Percentiles rank a stretch among this genome's conserved stretches.
These are phyloP conservation scores for Iberis amara DNA, from an alignment of 441 rosid species.

Conservation along the genomic window DNA sequence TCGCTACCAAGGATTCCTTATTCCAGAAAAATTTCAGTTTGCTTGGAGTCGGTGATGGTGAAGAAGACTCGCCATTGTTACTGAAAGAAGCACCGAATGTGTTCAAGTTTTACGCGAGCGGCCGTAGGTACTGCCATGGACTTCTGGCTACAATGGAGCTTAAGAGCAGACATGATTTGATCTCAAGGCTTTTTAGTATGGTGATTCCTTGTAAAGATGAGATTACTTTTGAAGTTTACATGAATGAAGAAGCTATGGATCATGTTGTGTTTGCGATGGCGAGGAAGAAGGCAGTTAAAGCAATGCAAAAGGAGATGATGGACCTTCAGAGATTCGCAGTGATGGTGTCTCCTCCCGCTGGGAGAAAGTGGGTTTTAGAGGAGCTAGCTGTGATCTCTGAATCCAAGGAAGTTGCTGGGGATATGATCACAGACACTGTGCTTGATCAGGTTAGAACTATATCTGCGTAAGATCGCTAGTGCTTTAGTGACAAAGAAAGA, in stretches of 20 bases:
- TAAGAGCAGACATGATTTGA: constrained; percentile 91
- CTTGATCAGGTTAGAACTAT: constrained; percentile 76
- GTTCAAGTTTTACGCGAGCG: constrained; percentile 92
- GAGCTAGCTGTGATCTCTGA: constrained; percentile 73
- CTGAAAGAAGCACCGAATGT: constrained; percentile 85
- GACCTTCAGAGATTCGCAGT: constrained; percentile 79
- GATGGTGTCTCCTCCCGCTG: constrained; percentile 39
- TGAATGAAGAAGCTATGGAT: constrained; percentile 94
- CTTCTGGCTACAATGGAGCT: constrained; percentile 87
- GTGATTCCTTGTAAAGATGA: constrained; percentile 92
- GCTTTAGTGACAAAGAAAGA: too few relatives aligned
- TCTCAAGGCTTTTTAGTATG: constrained; percentile 64
- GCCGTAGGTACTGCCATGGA: constrained; percentile 87
- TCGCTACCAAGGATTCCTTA: constrained; percentile 64
- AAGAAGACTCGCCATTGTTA: constrained; percentile 69
- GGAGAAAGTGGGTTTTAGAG: constrained; percentile 85
- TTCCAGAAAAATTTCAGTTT: constrained; percentile 89
- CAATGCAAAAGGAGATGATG: constrained; percentile 73
- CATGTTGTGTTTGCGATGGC: constrained; percentile 74
- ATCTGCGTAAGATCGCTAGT: not conserved
- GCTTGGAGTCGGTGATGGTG: constrained; percentile 74
- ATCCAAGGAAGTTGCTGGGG: constrained; percentile 92
- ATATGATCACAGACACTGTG: constrained; percentile 72
- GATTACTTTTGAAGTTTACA: constrained; percentile 79
- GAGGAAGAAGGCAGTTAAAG: constrained; percentile 77